A percentile compares a stretch with the other conserved stretches of the same genome.
These are phyloP conservation scores for Aureobasidium sp. DNA, from an alignment of 2,329 filamentous ascomycete species.

Conservation along the genomic window DNA sequence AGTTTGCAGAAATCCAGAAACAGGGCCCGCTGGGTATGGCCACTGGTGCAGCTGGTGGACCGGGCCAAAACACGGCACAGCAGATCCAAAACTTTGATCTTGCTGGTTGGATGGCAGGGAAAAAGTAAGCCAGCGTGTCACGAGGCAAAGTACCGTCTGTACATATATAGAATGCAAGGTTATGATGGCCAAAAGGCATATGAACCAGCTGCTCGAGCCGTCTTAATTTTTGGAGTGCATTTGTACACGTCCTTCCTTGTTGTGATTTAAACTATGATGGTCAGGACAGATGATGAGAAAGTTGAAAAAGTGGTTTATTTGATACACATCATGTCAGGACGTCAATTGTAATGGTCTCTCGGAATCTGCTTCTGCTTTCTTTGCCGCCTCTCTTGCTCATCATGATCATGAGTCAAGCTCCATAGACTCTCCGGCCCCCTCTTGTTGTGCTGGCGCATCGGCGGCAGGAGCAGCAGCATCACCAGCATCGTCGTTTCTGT, in stretches of 20 bases:
- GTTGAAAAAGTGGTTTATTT: neutral
- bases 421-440: slow-evolving; percentile 44
- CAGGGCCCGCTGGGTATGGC: slow-evolving; percentile 50
- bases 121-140: slow-evolving; percentile 19
- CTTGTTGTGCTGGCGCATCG: slow-evolving; percentile 15
- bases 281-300: neutral
- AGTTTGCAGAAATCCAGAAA: slow-evolving; percentile 87
- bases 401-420: slow-evolving; percentile 42
- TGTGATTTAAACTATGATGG: no score
- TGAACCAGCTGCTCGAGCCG: neutral
- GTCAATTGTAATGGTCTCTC: neutral
- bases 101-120: slow-evolving; percentile 61
- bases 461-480: slow-evolving; percentile 28
- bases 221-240: no score
- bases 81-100: slow-evolving; percentile 59
- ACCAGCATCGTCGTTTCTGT: slow-evolving; percentile 27
- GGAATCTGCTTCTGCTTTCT: neutral
- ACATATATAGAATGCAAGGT: neutral
- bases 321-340: slow-evolving; percentile 13
- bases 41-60: slow-evolving; percentile 19
- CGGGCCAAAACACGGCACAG: slow-evolving; percentile 37
- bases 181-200: neutral
- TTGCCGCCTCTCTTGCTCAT: neutral
- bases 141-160: neutral
- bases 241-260: no score